phyloP scores from a whole-genome alignment of 148 eudicot genomes.

The Spergularia bocconei region DNA sequence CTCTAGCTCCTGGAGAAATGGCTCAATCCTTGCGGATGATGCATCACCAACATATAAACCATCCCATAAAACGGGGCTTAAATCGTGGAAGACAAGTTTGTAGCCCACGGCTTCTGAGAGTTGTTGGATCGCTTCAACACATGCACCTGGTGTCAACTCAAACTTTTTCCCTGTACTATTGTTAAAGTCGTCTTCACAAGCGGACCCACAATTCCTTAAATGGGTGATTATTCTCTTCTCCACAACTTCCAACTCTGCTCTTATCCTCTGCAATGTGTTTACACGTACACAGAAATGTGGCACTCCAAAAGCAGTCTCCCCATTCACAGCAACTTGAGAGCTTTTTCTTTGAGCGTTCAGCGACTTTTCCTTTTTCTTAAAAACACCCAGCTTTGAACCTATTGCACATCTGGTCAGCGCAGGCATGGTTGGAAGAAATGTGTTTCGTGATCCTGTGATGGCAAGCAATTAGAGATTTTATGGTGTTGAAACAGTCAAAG shows the following conservation, averaged over 20 bases:
- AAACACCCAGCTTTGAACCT: conserved; percentile 65
- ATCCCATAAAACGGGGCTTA: conserved; percentile 71
- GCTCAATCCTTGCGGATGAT: conserved; percentile 81
- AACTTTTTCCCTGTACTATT: conserved; percentile 59
- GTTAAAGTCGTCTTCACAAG: conserved; percentile 68
- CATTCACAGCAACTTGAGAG: conserved; percentile 72
- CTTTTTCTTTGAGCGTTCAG: conserved; percentile 55
- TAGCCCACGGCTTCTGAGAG: conserved; percentile 64
- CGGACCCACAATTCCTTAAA: conserved; percentile 86
- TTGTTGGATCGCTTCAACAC: conserved; percentile 83
- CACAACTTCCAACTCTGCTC: conserved; percentile 55
- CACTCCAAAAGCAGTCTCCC: conserved; percentile 48
- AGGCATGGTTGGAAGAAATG: conserved; percentile 82
- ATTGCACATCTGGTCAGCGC: conserved; percentile 83
- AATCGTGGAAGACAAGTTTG: conserved; percentile 67
- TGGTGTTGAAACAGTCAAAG: background rate
- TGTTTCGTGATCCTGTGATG: conserved; percentile 71
- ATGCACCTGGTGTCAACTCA: conserved; percentile 68
- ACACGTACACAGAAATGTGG: conserved; percentile 74
- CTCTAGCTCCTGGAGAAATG: conserved; percentile 80
- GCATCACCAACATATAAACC: conserved; percentile 81
- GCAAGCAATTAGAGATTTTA: conserved; percentile 19
- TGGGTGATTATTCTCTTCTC: conserved; percentile 85
- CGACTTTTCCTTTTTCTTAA: conserved; percentile 83
- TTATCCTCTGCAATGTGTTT: conserved; percentile 62